Conservation (phyloP, 1,284 basidiomycete species). For the Kalmanozyma brasiliensis region DNA sequence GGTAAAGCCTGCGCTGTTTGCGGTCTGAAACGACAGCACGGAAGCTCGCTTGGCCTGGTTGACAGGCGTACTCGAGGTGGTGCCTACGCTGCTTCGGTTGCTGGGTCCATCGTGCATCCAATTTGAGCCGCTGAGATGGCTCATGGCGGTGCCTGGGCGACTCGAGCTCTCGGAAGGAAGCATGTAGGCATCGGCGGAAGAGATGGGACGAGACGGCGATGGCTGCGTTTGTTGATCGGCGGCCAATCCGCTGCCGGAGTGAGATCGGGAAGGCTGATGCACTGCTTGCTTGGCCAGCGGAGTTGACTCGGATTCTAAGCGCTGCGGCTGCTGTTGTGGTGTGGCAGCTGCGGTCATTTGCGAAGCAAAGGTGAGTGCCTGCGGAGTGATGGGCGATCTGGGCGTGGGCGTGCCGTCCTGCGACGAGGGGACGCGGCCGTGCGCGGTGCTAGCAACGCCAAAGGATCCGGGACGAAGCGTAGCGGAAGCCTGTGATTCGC, state of each 20-base stretch:
- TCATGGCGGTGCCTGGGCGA: conserved; percentile 44
- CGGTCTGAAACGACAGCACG: conserved; percentile 62
- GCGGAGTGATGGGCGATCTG: conserved; percentile 26
- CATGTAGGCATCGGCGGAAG: conserved; percentile 46
- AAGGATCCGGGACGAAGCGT: conserved; percentile 8
- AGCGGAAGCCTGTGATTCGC: conserved; percentile 4
- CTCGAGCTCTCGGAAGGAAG: conserved; percentile 34
- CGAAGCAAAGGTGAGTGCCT: conserved; percentile 8
- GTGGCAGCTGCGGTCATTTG: conserved; percentile 32
- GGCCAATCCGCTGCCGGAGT: conserved; percentile 7
- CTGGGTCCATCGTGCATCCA: conserved; percentile 38
- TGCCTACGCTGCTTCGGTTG: conserved; percentile 48
- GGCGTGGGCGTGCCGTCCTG: conserved; percentile 25
- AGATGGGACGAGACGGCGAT: conserved; percentile 30
- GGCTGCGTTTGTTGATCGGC: conserved; percentile 3
- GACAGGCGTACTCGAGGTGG: conserved; percentile 21
- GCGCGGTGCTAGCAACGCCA: conserved; percentile 17
- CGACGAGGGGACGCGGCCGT: conserved; percentile 15
- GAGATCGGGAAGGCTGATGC: conserved; percentile 14
- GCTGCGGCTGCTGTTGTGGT: conserved; percentile 31
- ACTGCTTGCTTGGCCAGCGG: conserved; percentile 2
- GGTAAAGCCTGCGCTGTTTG: conserved; percentile 55
- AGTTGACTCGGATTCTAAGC: conserved; percentile 3
- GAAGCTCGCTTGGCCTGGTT: conserved; percentile 53
- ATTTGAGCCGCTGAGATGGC: conserved; percentile 43